Evolutionary conservation across 805 yeast species (phyloP), one percentile per base, ranked within the genome.

Genomic region (Ogataea chonburiensis): DNA sequence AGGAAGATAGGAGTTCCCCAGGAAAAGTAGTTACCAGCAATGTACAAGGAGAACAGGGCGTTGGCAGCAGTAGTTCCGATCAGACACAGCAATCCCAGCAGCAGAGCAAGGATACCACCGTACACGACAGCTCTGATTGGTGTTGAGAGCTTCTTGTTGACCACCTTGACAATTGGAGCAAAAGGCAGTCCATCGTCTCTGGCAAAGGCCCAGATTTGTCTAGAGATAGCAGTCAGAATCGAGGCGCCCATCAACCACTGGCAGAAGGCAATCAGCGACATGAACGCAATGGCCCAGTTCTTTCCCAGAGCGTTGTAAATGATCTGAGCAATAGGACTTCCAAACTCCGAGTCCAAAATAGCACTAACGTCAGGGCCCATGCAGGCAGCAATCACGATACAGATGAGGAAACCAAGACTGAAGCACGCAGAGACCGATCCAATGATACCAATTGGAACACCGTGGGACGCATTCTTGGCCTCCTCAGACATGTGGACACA

Each of bases 171-270:
- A 42, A 58, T 54, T 39, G 58, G 54, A 32, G 66, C 57, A 35
- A 69, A 45, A n/a, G 76, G 76, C 43, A 70, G 59, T 11, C 75
- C 75, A 46, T 70, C 68, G 46, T 71, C 76, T 55, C 76, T 60
- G 13, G 75, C 74, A 51, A 71, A 71, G 7, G 76, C 75, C 70
- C 73, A 71, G 35, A 71, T 62, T 52, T 71, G 77, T 53, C 77
- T 60, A 3, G 73, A 68, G n/a, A 64, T 58, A 13, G 75, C 75
- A 29, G 69, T 62, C 33, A 69, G 53, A 30, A 70, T 61, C 7
- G 75, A 70, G 15, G 66, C 62, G 11, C 72, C 69, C 75, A 70
- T 70, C 38, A 70, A 47, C 49, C 66, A 70, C 50, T 71, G 76
- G 15, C 74, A 73, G 43, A 67, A 52, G 4, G 74, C 70, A 48